Evolutionary conservation across 352 stramenopile genomes (phyloP), one percentile per base, ranked within the genome.

Genomic region (Globisporangium canariense): DNA sequence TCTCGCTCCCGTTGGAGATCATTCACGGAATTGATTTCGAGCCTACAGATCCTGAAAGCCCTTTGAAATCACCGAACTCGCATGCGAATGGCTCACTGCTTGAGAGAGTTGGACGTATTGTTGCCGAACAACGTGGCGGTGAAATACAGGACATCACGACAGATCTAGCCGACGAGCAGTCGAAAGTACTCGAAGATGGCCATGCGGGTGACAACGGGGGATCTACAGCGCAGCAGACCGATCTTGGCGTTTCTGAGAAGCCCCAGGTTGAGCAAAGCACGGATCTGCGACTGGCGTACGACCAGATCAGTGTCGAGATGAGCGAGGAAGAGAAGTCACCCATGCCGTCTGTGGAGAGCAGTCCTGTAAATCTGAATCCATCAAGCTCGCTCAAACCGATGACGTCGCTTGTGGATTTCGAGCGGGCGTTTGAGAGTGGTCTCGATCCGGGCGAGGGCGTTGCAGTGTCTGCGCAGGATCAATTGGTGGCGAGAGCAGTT

Each of bases 141-240:
- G 85, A 93, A 59, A 93, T 93, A 60, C 76, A 72, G 60, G 85
- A 93, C 41, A 93, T 93, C 62, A 93, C 85, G 8, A 78, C 69
- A 0, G 84, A 93, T 54, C 16, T 38, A 34, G 45, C 56, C 13
- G 70, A 77, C 16, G 52, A 70, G 7, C 36, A 55, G 20, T 10
- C 52, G 2, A 70, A 66, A n/a, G 36, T 28, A 14, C 9, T 72
- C 41, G 8, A 73, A 67, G 53, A 60, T 18, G 56, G 60, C 1
- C 64, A 69, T 16, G 51, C 10, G 40, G 45, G 45, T n/a, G 66
- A 72, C 4, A 73, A 66, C 2, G 53, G n/a, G 47, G 36, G 22
- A 4, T 59, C 65, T 25, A 66, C 62, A 22, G 22, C 40, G 45
- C 66, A 70, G 41, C 40, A 20, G 46, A 57, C 55, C 2, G 55